These are phyloP conservation scores for Fraxinus anomala DNA, from an alignment of 257 asterid species.

Conservation along the genomic window DNA sequence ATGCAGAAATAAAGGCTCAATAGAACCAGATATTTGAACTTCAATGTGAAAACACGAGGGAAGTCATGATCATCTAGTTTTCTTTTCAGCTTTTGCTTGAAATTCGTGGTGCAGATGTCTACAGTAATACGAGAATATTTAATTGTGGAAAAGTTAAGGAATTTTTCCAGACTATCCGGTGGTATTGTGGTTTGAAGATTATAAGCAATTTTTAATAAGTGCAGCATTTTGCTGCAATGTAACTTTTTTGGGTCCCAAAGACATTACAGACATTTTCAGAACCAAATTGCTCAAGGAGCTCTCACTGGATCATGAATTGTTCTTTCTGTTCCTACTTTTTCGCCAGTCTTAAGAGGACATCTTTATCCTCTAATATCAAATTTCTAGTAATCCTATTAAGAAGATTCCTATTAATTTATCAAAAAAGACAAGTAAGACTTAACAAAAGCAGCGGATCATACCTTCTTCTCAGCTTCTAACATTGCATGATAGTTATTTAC, in stretches of 20 bases:
- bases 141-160: not conserved
- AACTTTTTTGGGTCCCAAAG: not conserved
- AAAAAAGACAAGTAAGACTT: not conserved
- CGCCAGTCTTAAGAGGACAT: not conserved
- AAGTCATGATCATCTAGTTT: not conserved
- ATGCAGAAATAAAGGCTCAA: not conserved
- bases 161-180: not conserved
- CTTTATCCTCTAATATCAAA: not conserved
- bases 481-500: slow-evolving; percentile 57
- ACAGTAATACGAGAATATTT: not conserved
- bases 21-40: not conserved
- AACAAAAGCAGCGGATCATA: slow-evolving; percentile 31
- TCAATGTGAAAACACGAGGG: not conserved
- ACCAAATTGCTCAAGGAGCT: slow-evolving; percentile 2
- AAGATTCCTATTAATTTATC: not conserved
- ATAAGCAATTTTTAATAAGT: not conserved
- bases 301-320: not conserved
- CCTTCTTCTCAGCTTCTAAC: slow-evolving; percentile 93
- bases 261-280: not conserved
- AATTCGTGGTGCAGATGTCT: not conserved
- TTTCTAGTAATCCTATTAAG: not conserved
- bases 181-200: not conserved
- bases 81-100: not conserved
- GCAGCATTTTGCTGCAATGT: not conserved
- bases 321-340: not conserved